Base-by-base conservation (phyloP, 805 yeast species). In the Yamadazyma olivae region DNA sequence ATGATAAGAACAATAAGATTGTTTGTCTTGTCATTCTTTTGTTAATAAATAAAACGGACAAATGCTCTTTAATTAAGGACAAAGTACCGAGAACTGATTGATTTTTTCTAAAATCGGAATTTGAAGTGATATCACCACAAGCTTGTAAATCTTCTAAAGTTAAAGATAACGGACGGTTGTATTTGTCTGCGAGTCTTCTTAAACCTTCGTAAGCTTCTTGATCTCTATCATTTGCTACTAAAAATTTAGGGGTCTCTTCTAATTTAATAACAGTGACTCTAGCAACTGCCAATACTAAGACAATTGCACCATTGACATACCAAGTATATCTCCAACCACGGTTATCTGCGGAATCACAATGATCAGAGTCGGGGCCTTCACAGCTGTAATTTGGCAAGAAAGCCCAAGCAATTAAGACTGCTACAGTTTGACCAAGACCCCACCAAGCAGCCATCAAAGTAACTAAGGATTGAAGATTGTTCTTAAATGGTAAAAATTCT, bases 301-400 rank as follows among this genome's bases (percentile, higher is more conserved):
- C 81, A 27, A 79, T 46, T 17, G 79, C 72, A 12, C 74, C 59
- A 37, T 75, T 48, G 3, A 77, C 76, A 44, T 69, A 68, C 39
- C 66, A 60, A 28, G 67, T 60, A 54, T 79, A 79, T 48, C 85
- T 59, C 83, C 84, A 79, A 38, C 85, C 84, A 59, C 71, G 64
- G 51, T 79, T 79, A 28, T 62, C 58, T 13, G 51, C 46, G 13
- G 75, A 63, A 23, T 66, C 64, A 51, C 84, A 78, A 27, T 61
- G 34, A 14, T 37, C 46, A 12, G 36, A 21, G 17, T 43, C 51
- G 7, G 53, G 62, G 5, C 59, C 54, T 9, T 57, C 53, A 49
- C 83, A 76, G 2, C 74, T 64, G 40, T 64, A 56, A 36, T 71
- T 65, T 12, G 79, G 73, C 32, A 78, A 54, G 40, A 73, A 74